These are phyloP conservation scores for Sophora flavescens DNA, from an alignment of 306 rosid species.

Conservation along the genomic window DNA sequence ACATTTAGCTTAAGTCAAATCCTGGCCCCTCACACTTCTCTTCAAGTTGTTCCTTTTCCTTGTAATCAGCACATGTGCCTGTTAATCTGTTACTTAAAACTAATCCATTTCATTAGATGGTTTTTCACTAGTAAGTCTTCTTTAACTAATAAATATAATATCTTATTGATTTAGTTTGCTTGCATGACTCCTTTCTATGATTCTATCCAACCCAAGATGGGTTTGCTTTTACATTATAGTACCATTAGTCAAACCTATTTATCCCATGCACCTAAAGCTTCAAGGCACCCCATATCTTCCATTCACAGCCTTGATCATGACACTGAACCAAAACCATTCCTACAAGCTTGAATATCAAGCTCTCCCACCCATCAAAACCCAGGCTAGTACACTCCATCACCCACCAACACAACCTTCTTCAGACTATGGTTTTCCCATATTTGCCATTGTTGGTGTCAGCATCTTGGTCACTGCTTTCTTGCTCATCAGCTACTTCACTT, in stretches of 20 bases:
- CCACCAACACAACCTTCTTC: slow-evolving; percentile 47
- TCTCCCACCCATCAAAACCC: slow-evolving; percentile 52
- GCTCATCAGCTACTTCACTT: slow-evolving; percentile 59
- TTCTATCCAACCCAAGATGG: slow-evolving; percentile 26
- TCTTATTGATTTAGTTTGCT: background rate
- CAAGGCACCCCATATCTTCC: slow-evolving; percentile 30
- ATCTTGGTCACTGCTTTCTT: slow-evolving; percentile 64
- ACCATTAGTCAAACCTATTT: slow-evolving; percentile 41
- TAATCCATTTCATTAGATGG: slow-evolving; percentile 19
- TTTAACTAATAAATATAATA: background rate
- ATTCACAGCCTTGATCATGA: slow-evolving; percentile 54
- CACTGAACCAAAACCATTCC: slow-evolving; percentile 44
- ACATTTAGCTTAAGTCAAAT: slow-evolving; percentile 27
- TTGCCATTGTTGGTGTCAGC: slow-evolving; percentile 60
- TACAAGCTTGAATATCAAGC: slow-evolving; percentile 54
- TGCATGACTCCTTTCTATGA: slow-evolving; percentile 5
- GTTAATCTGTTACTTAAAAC: background rate
- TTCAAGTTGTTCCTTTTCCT: slow-evolving; percentile 38
- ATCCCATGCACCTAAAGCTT: slow-evolving; percentile 10
- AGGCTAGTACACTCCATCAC: slow-evolving; percentile 7
- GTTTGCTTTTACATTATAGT: slow-evolving; percentile 17
- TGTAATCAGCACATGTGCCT: slow-evolving; percentile 37
- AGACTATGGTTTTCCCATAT: slow-evolving; percentile 59
- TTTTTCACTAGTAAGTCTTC: slow-evolving; percentile 5
- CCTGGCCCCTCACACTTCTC: slow-evolving; percentile 41